Conservation (phyloP, 352 stramenopile genomes). For the Globisporangium heterothallicum region DNA sequence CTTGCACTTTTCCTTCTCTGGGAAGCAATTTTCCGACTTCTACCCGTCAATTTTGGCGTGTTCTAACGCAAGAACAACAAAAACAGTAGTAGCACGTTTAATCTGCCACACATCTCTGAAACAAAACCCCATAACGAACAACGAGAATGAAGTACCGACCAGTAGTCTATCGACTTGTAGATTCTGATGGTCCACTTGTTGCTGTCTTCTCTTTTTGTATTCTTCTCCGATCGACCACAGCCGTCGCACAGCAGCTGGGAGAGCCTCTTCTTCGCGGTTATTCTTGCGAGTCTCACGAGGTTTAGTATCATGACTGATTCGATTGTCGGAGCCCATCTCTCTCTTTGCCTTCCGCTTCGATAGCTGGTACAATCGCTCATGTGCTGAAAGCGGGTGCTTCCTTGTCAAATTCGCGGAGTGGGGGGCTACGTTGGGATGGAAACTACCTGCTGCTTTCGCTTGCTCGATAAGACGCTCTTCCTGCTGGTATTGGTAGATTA, state of each 20-base stretch:
- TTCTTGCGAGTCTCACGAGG: conserved; percentile 5
- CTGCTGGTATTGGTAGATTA: conserved; percentile 70
- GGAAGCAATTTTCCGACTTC: conserved; percentile 37
- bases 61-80: conserved; percentile 15
- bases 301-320: neutral
- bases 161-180: conserved; percentile 24
- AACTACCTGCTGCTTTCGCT: conserved; percentile 6
- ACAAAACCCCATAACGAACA: neutral
- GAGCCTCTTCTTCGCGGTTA: neutral
- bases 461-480: conserved; percentile 35
- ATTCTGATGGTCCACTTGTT: conserved; percentile 26
- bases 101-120: neutral
- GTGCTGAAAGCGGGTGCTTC: conserved; percentile 15
- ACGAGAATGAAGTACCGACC: conserved; percentile 19
- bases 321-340: neutral
- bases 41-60: conserved; percentile 39
- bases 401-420: conserved; percentile 46
- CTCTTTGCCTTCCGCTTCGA: conserved; percentile 17
- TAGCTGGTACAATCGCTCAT: conserved; percentile 54
- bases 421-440: conserved; percentile 36
- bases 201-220: conserved; percentile 39
- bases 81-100: neutral
- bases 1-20: conserved; percentile 17
- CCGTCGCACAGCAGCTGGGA: conserved; percentile 22
- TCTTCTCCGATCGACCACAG: conserved; percentile 30